phyloP scores from a whole-genome alignment of 1,284 basidiomycete species.

The Puccinia horiana region DNA sequence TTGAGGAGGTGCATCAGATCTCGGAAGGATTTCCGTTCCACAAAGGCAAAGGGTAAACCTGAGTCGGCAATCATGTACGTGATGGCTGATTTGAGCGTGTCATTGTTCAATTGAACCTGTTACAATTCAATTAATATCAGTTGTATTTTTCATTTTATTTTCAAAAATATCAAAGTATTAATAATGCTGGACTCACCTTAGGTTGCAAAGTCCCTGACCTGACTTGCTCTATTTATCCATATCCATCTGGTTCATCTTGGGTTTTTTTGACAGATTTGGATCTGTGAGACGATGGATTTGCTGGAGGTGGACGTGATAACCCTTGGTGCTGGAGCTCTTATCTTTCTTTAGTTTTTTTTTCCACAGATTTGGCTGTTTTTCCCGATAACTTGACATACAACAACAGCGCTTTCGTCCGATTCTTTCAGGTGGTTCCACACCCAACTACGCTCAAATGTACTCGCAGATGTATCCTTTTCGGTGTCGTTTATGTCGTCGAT shows the following conservation, averaged over 20 bases:
- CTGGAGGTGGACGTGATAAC: neutral
- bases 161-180: neutral
- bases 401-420: neutral
- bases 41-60: neutral
- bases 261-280: neutral
- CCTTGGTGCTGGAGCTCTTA: neutral
- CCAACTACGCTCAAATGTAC: neutral
- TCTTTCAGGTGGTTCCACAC: conserved; percentile 1
- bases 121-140: neutral
- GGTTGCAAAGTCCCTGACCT: neutral
- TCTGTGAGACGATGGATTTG: neutral
- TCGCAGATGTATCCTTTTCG: too few relatives aligned
- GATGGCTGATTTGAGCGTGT: neutral
- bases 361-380: neutral
- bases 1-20: neutral
- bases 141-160: neutral
- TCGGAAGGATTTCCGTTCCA: neutral
- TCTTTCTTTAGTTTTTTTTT: neutral
- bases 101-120: neutral
- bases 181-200: neutral
- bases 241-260: neutral
- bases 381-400: neutral
- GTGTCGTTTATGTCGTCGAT: too few relatives aligned
- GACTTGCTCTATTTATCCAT: neutral
- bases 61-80: neutral